Evolutionary conservation across 352 stramenopile genomes (phyloP), one percentile per base, ranked within the genome.

Genomic region (Phytopythium vexans): DNA sequence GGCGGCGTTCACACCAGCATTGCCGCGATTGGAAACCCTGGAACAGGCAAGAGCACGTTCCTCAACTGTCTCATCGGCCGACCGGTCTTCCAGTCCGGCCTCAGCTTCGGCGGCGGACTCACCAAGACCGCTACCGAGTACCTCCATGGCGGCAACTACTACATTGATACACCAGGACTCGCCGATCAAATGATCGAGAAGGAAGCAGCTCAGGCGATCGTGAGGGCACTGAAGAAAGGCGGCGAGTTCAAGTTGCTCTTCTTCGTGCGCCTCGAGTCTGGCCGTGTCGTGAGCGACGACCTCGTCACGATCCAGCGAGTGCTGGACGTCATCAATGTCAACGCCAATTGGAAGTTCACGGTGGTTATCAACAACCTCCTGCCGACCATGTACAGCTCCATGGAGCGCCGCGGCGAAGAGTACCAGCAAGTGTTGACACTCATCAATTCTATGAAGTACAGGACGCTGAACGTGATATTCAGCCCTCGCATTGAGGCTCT

Each of bases 221-320:
- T 52, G 0, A 8, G 50, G 39, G 47, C 60, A 1, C 51, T 68
- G 1, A 56, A 49, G 7, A 21, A 64, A 32, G 41, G 41, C 8
- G 61, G 61, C 8, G 53, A 4, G 7, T 65, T 57, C 56, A 64
- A 69, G 12, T 39, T 65, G 8, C 58, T 69, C 47, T 69, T 69
- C 52, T 55, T 69, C 47, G 49, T 65, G 21, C 52, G 56, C 6
- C 51, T 69, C 11, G 36, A 56, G 35, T 57, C 55, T 16, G 61
- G 56, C 31, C 61, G 56, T 2, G 52, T 64, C 15, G 44, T 62
- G 14, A 49, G 31, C 10, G 52, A 69, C 11, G 61, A 65, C 37
- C 14, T 64, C 12, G 27, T 42, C 8, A 64, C 61, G 6, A 56
- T 56, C 12, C 40, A 62, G 34, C 50, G 40, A 15, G 55, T 62